Evolutionary conservation across 2,329 filamentous ascomycete genomes (phyloP).

Genomic region (Graphilbum ipis-grandicollis): DNA sequence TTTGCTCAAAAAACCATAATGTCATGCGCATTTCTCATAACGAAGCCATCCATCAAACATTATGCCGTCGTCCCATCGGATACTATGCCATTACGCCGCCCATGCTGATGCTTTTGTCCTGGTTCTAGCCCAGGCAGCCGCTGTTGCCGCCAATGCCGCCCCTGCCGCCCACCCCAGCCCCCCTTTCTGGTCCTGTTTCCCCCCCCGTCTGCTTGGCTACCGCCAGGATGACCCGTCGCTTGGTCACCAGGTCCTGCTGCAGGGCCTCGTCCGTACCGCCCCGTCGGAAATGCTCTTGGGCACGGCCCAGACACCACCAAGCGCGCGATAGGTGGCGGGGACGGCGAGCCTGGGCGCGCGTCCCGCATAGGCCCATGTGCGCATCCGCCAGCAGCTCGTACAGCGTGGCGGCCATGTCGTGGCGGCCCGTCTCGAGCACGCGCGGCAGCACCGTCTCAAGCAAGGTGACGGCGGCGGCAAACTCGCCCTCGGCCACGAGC

Average conservation of each 20-base stretch:
- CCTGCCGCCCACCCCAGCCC: too few relatives aligned
- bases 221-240: conserved; percentile 3
- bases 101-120: too few relatives aligned
- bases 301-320: conserved; percentile 7
- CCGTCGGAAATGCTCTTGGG: conserved; percentile 1
- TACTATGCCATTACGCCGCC: too few relatives aligned
- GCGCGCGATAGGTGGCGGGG: conserved; percentile 3
- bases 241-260: conserved; percentile 1
- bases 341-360: neutral
- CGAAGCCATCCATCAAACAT: too few relatives aligned
- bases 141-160: too few relatives aligned
- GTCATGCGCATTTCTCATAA: too few relatives aligned
- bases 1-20: too few relatives aligned
- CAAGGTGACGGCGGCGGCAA: conserved; percentile 45
- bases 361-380: conserved; percentile 59
- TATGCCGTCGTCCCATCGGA: too few relatives aligned
- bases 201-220: conserved; percentile 1
- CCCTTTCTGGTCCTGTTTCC: neutral
- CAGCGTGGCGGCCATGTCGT: conserved; percentile 42
- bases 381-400: conserved; percentile 61
- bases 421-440: conserved; percentile 53
- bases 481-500: conserved; percentile 54
- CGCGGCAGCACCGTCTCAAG: conserved; percentile 57
- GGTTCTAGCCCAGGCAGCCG: too few relatives aligned
- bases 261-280: conserved; percentile 1